Percentiles rank a stretch among this genome's conserved stretches.
phyloP scores from a whole-genome alignment of 2,329 filamentous ascomycete genomes.

The Teratosphaeria zuluensis region DNA sequence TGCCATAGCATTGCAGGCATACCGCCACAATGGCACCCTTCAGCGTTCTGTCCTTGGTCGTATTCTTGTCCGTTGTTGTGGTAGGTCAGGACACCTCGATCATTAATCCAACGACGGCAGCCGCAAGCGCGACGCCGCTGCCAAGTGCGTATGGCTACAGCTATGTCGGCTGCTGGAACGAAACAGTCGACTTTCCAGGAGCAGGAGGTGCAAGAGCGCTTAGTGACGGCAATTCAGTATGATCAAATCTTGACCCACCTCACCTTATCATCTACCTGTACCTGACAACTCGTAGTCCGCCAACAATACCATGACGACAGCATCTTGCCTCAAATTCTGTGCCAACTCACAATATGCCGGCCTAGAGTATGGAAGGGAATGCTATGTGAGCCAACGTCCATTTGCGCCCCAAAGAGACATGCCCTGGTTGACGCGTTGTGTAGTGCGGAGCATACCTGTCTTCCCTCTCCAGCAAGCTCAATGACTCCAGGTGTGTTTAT shows the following conservation, averaged over 20 bases:
- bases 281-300: slow-evolving; percentile 13
- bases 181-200: slow-evolving; percentile 36
- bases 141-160: slow-evolving; percentile 28
- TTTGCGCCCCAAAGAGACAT: neutral
- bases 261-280: neutral
- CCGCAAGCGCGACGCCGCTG: slow-evolving; percentile 13
- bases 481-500: slow-evolving; percentile 40
- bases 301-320: slow-evolving; percentile 42
- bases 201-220: slow-evolving; percentile 39
- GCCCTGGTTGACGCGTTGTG: slow-evolving; percentile 38
- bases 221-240: slow-evolving; percentile 26
- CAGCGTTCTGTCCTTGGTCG: neutral
- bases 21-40: neutral
- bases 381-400: neutral
- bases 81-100: slow-evolving; percentile 10
- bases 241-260: neutral
- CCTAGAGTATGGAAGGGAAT: slow-evolving; percentile 38
- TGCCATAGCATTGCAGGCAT: neutral
- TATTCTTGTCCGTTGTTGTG: neutral
- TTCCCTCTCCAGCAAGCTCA: slow-evolving; percentile 36
- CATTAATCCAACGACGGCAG: slow-evolving; percentile 19
- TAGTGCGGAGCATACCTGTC: slow-evolving; percentile 46
- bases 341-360: slow-evolving; percentile 40
- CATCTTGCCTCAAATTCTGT: slow-evolving; percentile 45
- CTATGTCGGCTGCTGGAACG: slow-evolving; percentile 52